Evolutionary conservation across 257 asterid species (phyloP).

Genomic region (Penstemon eatonii): DNA sequence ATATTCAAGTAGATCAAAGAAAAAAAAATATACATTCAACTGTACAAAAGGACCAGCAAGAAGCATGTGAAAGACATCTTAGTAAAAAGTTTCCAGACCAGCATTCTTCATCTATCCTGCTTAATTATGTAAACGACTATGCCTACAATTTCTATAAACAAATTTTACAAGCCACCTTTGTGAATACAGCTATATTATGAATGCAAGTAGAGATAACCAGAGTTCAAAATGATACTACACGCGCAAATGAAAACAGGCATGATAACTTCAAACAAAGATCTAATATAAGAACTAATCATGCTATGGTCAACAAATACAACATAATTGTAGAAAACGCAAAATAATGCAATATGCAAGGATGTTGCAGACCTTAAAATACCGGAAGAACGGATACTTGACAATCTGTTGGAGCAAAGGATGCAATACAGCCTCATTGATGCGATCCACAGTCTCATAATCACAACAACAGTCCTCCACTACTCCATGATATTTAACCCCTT

Average conservation of each 20-base stretch:
- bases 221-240: neutral
- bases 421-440: slow-evolving; percentile 46
- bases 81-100: neutral
- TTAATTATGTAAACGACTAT: neutral
- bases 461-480: slow-evolving; percentile 66
- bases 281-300: neutral
- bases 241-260: slow-evolving; percentile 11
- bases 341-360: neutral
- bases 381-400: slow-evolving; percentile 57
- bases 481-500: slow-evolving; percentile 36
- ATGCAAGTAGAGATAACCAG: neutral
- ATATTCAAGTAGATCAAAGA: neutral
- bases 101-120: neutral
- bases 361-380: slow-evolving; percentile 58
- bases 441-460: slow-evolving; percentile 52
- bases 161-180: neutral
- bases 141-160: neutral
- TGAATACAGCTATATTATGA: neutral
- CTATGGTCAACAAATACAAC: slow-evolving; percentile 5
- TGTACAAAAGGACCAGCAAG: neutral
- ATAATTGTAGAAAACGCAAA: neutral
- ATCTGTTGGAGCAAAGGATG: slow-evolving; percentile 55
- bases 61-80: neutral
- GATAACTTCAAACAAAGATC: slow-evolving; percentile 3
- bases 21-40: neutral